Evolutionary conservation across 192 early-diverging fungal species (phyloP).

Genomic region (Backusella circina): DNA sequence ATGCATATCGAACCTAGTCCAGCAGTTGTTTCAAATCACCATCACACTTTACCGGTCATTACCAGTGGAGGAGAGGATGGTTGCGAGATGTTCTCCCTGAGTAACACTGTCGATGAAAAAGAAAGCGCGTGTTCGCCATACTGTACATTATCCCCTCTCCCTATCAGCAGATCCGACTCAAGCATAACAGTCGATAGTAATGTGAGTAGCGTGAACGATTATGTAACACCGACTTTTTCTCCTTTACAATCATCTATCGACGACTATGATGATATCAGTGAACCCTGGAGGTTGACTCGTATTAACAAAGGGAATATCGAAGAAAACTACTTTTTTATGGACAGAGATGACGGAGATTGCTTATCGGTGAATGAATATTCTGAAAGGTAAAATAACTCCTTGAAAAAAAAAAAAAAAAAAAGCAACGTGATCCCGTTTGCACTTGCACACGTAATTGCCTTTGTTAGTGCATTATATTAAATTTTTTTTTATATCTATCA

Average conservation of each 20-base stretch:
- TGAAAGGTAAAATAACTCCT: constrained; percentile 1
- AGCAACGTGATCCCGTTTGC: not conserved
- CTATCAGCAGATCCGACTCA: constrained; percentile 8
- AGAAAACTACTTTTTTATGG: constrained; percentile 3
- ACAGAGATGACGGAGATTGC: not conserved
- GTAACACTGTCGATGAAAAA: not conserved
- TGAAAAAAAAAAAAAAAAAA: not conserved
- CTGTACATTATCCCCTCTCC: not conserved
- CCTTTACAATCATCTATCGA: not conserved
- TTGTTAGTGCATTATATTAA: not conserved
- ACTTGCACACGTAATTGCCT: not conserved
- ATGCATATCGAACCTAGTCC: not conserved
- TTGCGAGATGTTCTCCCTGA: not conserved
- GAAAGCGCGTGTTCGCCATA: not conserved
- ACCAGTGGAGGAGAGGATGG: not conserved
- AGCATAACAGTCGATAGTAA: constrained; percentile 1
- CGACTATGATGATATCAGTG: not conserved
- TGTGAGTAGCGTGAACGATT: not conserved
- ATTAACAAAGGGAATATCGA: not conserved
- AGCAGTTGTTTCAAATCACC: not conserved
- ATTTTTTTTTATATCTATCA: constrained; percentile 4
- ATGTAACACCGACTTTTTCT: not conserved
- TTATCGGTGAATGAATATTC: not conserved
- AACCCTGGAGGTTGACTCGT: constrained; percentile 7
- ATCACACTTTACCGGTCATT: not conserved